phyloP scores from a whole-genome alignment of 2,329 filamentous ascomycete genomes.

The Fusarium paranaense region DNA sequence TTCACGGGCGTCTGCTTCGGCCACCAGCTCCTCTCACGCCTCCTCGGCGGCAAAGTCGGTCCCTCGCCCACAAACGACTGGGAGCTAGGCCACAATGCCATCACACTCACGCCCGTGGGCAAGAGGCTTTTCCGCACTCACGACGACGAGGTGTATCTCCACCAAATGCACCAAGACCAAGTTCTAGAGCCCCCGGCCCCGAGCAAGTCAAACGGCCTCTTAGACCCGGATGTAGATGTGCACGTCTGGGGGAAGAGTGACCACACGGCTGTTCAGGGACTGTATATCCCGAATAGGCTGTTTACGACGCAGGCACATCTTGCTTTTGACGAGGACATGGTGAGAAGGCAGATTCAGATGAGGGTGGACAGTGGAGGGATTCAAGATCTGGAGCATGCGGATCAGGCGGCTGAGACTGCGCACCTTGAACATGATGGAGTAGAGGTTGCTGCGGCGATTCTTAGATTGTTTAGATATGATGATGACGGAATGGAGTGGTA shows the following conservation, averaged over 20 bases:
- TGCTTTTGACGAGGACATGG: slow-evolving; percentile 78
- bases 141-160: slow-evolving; percentile 63
- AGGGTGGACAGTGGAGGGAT: slow-evolving; percentile 71
- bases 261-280: slow-evolving; percentile 77
- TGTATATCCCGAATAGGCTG: slow-evolving; percentile 73
- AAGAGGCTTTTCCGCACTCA: slow-evolving; percentile 75
- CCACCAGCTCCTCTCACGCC: slow-evolving; percentile 81
- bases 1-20: slow-evolving; percentile 85
- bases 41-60: slow-evolving; percentile 75
- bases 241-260: slow-evolving; percentile 72
- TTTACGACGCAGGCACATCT: slow-evolving; percentile 85
- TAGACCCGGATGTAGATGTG: slow-evolving; percentile 55
- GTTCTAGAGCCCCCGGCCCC: slow-evolving; percentile 69
- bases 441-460: slow-evolving; percentile 73
- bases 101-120: slow-evolving; percentile 73
- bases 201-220: slow-evolving; percentile 57
- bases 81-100: slow-evolving; percentile 77
- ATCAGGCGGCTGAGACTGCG: slow-evolving; percentile 72
- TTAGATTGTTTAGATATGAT: slow-evolving; percentile 67
- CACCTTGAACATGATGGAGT: slow-evolving; percentile 76
- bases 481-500: slow-evolving; percentile 54
- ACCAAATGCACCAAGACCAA: slow-evolving; percentile 86
- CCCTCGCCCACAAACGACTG: slow-evolving; percentile 73
- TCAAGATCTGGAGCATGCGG: slow-evolving; percentile 70
- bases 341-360: slow-evolving; percentile 70